Base-by-base conservation (phyloP, 2,329 filamentous ascomycete species). In the Curvularia sp. region DNA sequence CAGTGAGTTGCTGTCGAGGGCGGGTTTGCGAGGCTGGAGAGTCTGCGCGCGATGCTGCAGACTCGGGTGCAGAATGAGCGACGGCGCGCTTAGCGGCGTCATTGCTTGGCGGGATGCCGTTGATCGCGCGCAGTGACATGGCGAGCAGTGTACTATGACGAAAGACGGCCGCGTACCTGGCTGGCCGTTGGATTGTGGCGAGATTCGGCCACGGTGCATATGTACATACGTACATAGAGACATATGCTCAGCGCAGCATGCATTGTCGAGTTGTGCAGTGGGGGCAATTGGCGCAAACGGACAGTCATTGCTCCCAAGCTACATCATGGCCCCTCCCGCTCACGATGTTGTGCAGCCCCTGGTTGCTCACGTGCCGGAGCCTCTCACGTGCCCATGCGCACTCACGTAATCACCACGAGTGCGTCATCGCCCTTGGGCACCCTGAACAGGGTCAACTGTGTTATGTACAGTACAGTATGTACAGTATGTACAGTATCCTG, bases 1-100 rank as follows among this genome's bases (percentile, higher is more conserved):
- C 18, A 63, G 45, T 41, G 48, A 19, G 57, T 49, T 41, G 32
- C 18, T 21, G 59, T 51, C 23, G 34, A 58, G 46, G 60, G 49
- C 54, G 57, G 57, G 64, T 60, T 61, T 58, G 64, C 52, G 66
- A 66, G 59, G 66, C 62, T 69, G 65, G 64, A n/a, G 28, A 39
- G 55, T 43, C 57, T 49, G 49, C 56, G 59, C 59, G 58, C 54
- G 51, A 53, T n/a, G 15, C 12, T 30, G 50, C 45, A 38, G 50
- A 43, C 19, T 30, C 5, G n/a, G 54, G 47, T 55, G 62, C 60
- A 57, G 55, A 55, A 58, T 45, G 53, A 28, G 23, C 32, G 56
- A 52, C 57, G 54, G 60, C 49, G 58, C 49, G n/a, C 27, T 48
- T 64, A 61, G 63, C 61, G 51, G 30, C 57, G 45, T 32, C 41